A percentile compares a stretch with the other conserved stretches of the same genome.
These are phyloP conservation scores for Gossypium raimondii DNA, from an alignment of 345 rosid genomes.

Conservation along the genomic window DNA sequence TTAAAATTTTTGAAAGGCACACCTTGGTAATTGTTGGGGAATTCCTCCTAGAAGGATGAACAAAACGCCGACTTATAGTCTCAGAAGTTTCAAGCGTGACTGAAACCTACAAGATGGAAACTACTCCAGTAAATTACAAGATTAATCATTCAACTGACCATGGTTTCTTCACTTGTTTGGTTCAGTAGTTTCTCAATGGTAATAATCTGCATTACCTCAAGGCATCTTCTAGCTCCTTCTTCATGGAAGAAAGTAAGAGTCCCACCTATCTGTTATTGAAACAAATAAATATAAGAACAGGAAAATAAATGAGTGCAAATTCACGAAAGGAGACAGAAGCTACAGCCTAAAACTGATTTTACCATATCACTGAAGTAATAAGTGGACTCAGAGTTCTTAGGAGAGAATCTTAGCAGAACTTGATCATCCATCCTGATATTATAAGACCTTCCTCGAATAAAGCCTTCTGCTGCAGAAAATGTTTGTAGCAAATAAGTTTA, in stretches of 20 bases:
- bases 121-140: constrained; percentile 21
- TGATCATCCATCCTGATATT: constrained; percentile 91
- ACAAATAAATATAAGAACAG: constrained; percentile 19
- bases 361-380: constrained; percentile 96
- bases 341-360: constrained; percentile 19
- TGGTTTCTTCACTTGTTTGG: neutral
- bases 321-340: constrained; percentile 10
- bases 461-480: constrained; percentile 88
- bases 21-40: constrained; percentile 88
- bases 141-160: constrained; percentile 4
- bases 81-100: constrained; percentile 85
- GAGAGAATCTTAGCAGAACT: constrained; percentile 88
- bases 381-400: constrained; percentile 80
- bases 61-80: constrained; percentile 55
- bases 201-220: constrained; percentile 56
- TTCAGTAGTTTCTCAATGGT: neutral
- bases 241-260: constrained; percentile 94
- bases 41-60: constrained; percentile 86
- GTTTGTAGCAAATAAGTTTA: constrained; percentile 40
- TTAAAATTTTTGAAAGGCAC: neutral
- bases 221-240: constrained; percentile 83
- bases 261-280: constrained; percentile 74
- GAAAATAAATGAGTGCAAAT: neutral
- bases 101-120: constrained; percentile 49
- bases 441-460: constrained; percentile 93